Conservation (phyloP, 805 yeast species). For the Saccharomycopsis sp. region DNA sequence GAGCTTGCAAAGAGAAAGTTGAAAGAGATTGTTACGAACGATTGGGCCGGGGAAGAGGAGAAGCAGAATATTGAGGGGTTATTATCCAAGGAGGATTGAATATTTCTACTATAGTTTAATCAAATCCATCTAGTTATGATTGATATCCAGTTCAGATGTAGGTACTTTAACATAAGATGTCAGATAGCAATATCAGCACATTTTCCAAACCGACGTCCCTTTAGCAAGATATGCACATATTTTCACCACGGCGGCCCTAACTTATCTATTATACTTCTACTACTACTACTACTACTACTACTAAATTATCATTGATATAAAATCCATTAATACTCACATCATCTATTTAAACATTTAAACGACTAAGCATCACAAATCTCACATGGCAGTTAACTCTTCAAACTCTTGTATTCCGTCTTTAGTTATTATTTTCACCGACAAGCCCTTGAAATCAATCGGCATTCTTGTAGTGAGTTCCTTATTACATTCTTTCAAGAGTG, state of each 20-base stretch:
- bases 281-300: not conserved
- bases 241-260: no score
- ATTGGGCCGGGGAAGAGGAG: constrained; percentile 31
- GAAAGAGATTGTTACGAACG: constrained; percentile 28
- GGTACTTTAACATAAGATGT: no score
- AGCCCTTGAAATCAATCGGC: constrained; percentile 94
- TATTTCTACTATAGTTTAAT: no score
- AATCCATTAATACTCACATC: not conserved
- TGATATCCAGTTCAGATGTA: no score
- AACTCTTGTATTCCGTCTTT: constrained; percentile 49
- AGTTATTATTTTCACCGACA: constrained; percentile 58
- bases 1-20: constrained; percentile 34
- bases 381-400: constrained; percentile 25
- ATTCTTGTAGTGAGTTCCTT: constrained; percentile 75
- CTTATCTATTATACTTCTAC: no score
- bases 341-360: not conserved
- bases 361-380: not conserved
- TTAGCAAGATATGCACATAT: no score
- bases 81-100: not conserved
- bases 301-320: no score
- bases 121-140: no score
- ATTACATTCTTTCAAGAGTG: constrained; percentile 64
- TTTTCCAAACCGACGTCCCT: no score
- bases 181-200: no score
- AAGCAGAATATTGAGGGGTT: not conserved